These are phyloP conservation scores for Prunus armeniaca DNA, from an alignment of 306 rosid species.

Conservation along the genomic window DNA sequence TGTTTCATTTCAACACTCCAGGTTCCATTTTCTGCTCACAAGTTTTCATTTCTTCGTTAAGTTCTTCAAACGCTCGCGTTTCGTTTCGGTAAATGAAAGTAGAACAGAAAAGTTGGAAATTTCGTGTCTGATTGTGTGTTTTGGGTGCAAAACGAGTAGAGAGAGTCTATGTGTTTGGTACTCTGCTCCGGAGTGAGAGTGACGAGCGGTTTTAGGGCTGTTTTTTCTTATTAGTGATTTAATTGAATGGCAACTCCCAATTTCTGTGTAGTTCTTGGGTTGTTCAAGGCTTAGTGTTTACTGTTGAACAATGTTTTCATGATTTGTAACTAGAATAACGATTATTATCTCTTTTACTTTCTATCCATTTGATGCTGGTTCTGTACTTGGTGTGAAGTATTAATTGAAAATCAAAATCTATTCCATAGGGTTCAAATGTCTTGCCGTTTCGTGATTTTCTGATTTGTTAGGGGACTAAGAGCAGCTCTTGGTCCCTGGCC, in stretches of 20 bases:
- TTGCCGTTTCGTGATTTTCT: constrained; percentile 15
- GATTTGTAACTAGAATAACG: neutral
- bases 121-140: neutral
- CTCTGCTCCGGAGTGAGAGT: neutral
- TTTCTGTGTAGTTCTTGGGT: neutral
- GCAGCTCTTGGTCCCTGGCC: constrained; percentile 54
- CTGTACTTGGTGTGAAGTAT: neutral
- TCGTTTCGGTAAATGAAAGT: no score
- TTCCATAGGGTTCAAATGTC: constrained; percentile 25
- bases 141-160: neutral
- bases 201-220: constrained; percentile 5
- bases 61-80: neutral
- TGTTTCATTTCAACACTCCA: constrained; percentile 9
- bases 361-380: neutral
- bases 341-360: neutral
- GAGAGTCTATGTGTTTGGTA: neutral
- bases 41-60: neutral
- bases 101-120: neutral
- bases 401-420: neutral
- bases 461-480: constrained; percentile 48
- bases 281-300: neutral
- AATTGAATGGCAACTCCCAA: neutral
- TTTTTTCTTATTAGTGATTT: neutral
- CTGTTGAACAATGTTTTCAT: neutral
- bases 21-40: constrained; percentile 17